Percentiles rank a stretch among this genome's conserved stretches.
These are phyloP conservation scores for Cucurbita maxima DNA, from an alignment of 306 rosid species.

Conservation along the genomic window DNA sequence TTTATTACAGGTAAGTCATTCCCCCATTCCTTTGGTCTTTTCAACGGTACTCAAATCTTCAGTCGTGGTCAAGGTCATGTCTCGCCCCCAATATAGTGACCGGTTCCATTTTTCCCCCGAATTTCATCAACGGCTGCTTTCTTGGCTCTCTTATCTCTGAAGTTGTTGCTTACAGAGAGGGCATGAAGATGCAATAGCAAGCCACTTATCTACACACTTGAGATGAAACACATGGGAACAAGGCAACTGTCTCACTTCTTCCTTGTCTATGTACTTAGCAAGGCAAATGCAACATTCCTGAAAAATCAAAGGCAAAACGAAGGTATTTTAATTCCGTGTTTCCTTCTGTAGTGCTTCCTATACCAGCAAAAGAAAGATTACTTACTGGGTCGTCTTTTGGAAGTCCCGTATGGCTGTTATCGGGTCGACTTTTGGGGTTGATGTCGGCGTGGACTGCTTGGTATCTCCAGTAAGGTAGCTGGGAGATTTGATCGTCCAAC, in stretches of 20 bases:
- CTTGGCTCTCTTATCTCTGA: constrained; percentile 1
- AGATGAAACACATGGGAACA: constrained; percentile 77
- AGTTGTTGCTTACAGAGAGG: constrained; percentile 96
- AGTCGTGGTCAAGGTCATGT: no score
- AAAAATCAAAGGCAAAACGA: not conserved
- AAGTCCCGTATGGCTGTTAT: constrained; percentile 11
- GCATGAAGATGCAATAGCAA: constrained; percentile 56
- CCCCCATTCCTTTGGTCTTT: no score
- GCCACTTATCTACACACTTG: constrained; percentile 94
- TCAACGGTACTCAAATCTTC: no score
- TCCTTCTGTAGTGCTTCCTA: not conserved
- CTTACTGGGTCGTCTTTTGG: constrained; percentile 65
- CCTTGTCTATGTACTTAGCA: constrained; percentile 59
- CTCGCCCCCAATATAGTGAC: no score
- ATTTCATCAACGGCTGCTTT: not conserved
- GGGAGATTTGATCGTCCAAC: constrained; percentile 73
- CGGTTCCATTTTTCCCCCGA: no score
- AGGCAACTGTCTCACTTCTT: constrained; percentile 72
- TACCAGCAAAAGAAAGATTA: not conserved
- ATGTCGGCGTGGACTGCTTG: constrained; percentile 24
- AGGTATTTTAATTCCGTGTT: not conserved
- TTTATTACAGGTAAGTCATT: no score
- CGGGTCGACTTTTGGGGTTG: constrained; percentile 18
- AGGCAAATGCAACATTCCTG: constrained; percentile 98
- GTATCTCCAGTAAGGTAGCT: constrained; percentile 67